These are phyloP conservation scores for Aspergillus vadensis DNA, from an alignment of 2,329 filamentous ascomycete species.

Conservation along the genomic window DNA sequence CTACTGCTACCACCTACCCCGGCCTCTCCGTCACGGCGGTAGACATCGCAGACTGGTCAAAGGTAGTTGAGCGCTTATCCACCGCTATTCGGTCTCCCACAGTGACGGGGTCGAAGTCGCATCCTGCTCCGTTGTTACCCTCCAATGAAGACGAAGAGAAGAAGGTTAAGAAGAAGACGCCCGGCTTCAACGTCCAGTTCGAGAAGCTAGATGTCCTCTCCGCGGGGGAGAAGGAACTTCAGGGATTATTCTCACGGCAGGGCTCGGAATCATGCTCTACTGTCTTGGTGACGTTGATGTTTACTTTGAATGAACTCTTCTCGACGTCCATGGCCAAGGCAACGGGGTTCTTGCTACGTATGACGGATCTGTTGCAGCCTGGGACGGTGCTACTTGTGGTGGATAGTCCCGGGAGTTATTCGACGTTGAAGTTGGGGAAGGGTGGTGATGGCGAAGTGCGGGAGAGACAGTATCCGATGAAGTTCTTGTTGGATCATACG, in stretches of 20 bases:
- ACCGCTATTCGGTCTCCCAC: slow-evolving; percentile 50
- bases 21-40: slow-evolving; percentile 62
- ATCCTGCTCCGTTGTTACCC: slow-evolving; percentile 32
- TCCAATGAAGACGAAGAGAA: neutral
- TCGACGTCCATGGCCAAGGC: slow-evolving; percentile 72
- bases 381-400: slow-evolving; percentile 78
- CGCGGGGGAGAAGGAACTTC: slow-evolving; percentile 40
- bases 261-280: slow-evolving; percentile 24
- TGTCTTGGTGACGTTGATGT: slow-evolving; percentile 77
- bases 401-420: slow-evolving; percentile 92
- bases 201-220: slow-evolving; percentile 55
- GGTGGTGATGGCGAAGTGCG: slow-evolving; percentile 28
- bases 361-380: slow-evolving; percentile 61
- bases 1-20: neutral
- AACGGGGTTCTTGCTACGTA: slow-evolving; percentile 70
- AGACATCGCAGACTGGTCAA: slow-evolving; percentile 78
- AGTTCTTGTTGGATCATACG: slow-evolving; percentile 85
- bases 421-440: slow-evolving; percentile 71
- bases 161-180: no score
- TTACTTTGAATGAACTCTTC: slow-evolving; percentile 95
- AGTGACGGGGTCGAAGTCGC: slow-evolving; percentile 31
- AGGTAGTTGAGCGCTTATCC: slow-evolving; percentile 62
- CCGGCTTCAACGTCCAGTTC: slow-evolving; percentile 43
- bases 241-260: slow-evolving; percentile 33
- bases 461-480: slow-evolving; percentile 79